Base-by-base conservation (phyloP, 345 rosid genomes). In the Limnanthes douglasii region DNA sequence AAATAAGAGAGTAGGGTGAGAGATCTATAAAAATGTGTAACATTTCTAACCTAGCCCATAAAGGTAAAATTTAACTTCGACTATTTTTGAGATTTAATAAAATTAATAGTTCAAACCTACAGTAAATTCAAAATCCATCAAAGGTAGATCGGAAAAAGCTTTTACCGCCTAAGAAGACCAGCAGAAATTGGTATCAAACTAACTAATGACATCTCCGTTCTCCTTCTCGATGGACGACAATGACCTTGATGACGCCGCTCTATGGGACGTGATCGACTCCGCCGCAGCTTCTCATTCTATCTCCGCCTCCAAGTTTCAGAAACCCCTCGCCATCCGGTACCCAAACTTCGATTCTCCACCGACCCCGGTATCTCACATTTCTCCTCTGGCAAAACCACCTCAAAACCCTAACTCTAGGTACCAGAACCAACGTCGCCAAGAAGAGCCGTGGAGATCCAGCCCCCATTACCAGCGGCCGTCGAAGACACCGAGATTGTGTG, bases 191-290 rank as follows among this genome's bases (percentile, higher is more conserved):
- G n/a, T n/a, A n/a, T n/a, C n/a, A n/a, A n/a, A n/a, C n/a, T n/a
- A n/a, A n/a, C n/a, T n/a, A n/a, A n/a, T n/a, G n/a, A n/a, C 43
- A 35, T 45, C 62, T 6, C 26, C 40, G 15, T 28, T 30, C 20
- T 26, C 56, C 21, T 48, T 54, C 15, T 55, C 61, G 38, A 54
- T 81, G 37, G 94, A 81, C 53, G 97, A 83, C 57, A 84, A 72
- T 31, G 86, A 88, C 27, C 75, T 90, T 15, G 98, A 90, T 53
- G 98, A 90, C 51, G 95, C 92, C 29, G 73, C 86, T 27, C 43
- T 90, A 21, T 84, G 98, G 98, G 95, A 93, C 9, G 72, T 84
- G 3, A 77, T 90, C 33, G 98, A 84, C 68, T 74, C 94, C 21
- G 86, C 94, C 24, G 90, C 78, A 34, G 82, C 94, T 12, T 68